phyloP scores from a whole-genome alignment of 495 filamentous ascomycete genomes.

The Hypoxylon trugodes region DNA sequence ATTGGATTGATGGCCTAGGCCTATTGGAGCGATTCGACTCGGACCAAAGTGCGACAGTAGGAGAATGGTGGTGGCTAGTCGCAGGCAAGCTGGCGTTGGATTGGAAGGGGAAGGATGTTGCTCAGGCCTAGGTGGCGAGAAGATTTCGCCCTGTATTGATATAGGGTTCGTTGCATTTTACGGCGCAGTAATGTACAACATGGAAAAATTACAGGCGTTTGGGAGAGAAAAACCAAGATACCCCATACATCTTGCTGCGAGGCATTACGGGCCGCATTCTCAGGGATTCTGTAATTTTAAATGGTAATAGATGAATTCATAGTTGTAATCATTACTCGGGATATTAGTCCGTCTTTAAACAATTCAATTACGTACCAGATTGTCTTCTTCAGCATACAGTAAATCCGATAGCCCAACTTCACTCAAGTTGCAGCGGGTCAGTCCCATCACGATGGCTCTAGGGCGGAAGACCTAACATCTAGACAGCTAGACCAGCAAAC shows the following conservation, averaged over 20 bases:
- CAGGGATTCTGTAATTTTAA: not conserved
- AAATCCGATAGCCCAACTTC: not conserved
- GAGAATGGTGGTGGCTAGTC: slow-evolving; percentile 77
- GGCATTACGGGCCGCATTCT: not conserved
- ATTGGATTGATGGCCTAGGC: slow-evolving; percentile 68
- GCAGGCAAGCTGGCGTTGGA: slow-evolving; percentile 37
- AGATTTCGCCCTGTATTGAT: not conserved
- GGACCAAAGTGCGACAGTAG: slow-evolving; percentile 56
- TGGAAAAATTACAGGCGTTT: slow-evolving; percentile 20
- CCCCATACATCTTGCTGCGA: slow-evolving; percentile 4
- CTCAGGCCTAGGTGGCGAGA: not conserved
- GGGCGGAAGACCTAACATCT: slow-evolving; percentile 1
- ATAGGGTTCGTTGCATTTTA: not conserved
- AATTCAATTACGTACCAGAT: slow-evolving; percentile 5
- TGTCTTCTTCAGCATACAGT: not conserved
- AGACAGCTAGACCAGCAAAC: not conserved
- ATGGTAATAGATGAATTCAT: not conserved
- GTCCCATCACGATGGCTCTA: not conserved
- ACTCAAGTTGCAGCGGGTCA: slow-evolving; percentile 5
- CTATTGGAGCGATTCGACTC: slow-evolving; percentile 47
- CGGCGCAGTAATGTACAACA: slow-evolving; percentile 3
- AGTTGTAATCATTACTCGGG: not conserved
- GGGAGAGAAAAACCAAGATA: slow-evolving; percentile 7
- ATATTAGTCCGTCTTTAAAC: too few species aligned
- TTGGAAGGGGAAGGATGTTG: not conserved